These are phyloP conservation scores for Cystofilobasidium macerans DNA, from an alignment of 768 basidiomycete species.

Conservation along the genomic window DNA sequence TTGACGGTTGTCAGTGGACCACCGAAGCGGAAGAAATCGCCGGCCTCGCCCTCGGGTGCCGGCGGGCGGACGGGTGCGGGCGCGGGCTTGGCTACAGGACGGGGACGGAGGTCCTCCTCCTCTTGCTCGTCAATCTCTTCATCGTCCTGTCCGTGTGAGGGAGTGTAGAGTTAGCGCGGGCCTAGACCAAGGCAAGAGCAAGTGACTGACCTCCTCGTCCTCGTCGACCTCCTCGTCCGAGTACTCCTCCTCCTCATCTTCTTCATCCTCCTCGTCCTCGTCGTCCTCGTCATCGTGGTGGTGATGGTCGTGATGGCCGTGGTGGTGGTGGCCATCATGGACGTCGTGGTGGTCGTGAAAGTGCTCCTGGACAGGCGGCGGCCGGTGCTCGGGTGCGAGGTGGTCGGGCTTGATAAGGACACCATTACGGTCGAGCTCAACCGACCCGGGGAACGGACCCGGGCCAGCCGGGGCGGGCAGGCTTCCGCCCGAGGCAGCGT, in stretches of 20 bases:
- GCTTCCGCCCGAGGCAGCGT: slow-evolving; percentile 69
- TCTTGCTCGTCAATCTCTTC: slow-evolving; percentile 48
- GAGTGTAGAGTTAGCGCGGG: background rate
- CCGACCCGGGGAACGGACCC: slow-evolving; percentile 94
- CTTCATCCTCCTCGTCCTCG: slow-evolving; percentile 18
- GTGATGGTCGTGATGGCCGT: slow-evolving; percentile 24
- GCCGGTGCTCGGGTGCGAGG: slow-evolving; percentile 34
- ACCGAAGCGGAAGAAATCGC: slow-evolving; percentile 65
- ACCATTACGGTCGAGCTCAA: slow-evolving; percentile 90
- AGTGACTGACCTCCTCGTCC: slow-evolving; percentile 23
- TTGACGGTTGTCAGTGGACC: slow-evolving; percentile 63
- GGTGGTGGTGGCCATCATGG: slow-evolving; percentile 12
- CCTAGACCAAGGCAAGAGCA: background rate
- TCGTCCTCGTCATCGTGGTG: slow-evolving; percentile 7
- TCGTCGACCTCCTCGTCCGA: slow-evolving; percentile 24
- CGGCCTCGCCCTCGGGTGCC: slow-evolving; percentile 21
- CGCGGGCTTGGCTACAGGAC: background rate
- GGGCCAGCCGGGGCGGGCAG: slow-evolving; percentile 88
- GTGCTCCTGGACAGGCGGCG: slow-evolving; percentile 18
- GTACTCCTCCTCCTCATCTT: slow-evolving; percentile 26
- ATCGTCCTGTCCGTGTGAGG: slow-evolving; percentile 27
- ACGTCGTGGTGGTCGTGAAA: slow-evolving; percentile 6
- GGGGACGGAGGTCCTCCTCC: slow-evolving; percentile 40
- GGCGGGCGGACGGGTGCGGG: slow-evolving; percentile 15
- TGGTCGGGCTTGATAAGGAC: slow-evolving; percentile 47